A percentile compares a stretch with the other conserved stretches of the same genome.
Evolutionary conservation across 2,329 filamentous ascomycete genomes (phyloP).

Genomic region (Botryosphaeria agaves): DNA sequence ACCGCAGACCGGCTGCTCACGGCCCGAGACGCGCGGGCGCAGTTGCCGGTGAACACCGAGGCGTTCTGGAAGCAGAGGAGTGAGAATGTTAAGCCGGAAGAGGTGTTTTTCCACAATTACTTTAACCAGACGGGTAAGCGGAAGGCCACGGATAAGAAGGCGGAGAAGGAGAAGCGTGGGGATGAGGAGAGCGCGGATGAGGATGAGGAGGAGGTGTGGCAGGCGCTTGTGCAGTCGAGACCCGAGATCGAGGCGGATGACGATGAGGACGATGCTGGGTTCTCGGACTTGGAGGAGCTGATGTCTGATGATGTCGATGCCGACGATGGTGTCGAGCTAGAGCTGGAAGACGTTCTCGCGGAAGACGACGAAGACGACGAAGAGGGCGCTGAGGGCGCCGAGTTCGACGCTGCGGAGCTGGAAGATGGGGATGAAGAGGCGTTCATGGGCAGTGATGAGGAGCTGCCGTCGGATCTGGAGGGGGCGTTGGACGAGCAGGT

Average conservation of each 20-base stretch:
- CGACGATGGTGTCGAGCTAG: slow-evolving; percentile 21
- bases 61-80: slow-evolving; percentile 81
- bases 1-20: slow-evolving; percentile 43
- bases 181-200: slow-evolving; percentile 22
- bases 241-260: slow-evolving; percentile 54
- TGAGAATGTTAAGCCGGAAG: slow-evolving; percentile 76
- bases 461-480: slow-evolving; percentile 33
- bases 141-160: slow-evolving; percentile 35
- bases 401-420: slow-evolving; percentile 15
- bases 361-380: slow-evolving; percentile 24
- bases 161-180: slow-evolving; percentile 28
- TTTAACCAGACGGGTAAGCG: slow-evolving; percentile 51
- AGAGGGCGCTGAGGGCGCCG: slow-evolving; percentile 23
- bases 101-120: slow-evolving; percentile 97
- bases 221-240: slow-evolving; percentile 66
- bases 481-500: slow-evolving; percentile 17
- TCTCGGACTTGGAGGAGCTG: slow-evolving; percentile 27
- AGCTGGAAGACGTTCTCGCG: slow-evolving; percentile 31
- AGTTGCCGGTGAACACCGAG: slow-evolving; percentile 65
- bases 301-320: slow-evolving; percentile 22
- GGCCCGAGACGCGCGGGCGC: slow-evolving; percentile 38
- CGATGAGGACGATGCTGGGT: slow-evolving; percentile 29
- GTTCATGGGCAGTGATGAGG: slow-evolving; percentile 37
- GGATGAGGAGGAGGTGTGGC: slow-evolving; percentile 64
- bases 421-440: slow-evolving; percentile 36